A percentile compares a stretch with the other conserved stretches of the same genome.
Evolutionary conservation across 2,329 filamentous ascomycete species (phyloP).

Genomic region (Talaromyces sp.): DNA sequence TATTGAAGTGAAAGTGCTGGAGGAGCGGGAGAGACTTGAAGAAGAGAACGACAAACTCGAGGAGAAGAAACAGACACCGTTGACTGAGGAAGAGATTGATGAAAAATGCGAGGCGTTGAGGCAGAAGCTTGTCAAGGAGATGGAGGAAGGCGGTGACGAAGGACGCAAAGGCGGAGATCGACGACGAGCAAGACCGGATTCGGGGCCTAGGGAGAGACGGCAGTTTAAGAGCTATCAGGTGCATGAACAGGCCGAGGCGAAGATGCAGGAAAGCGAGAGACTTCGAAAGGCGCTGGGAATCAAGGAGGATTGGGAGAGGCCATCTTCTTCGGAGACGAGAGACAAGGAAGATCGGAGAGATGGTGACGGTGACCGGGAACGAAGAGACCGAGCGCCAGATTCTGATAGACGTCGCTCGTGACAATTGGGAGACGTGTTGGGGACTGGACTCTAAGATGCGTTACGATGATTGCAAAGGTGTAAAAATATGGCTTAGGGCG

Average conservation of each 20-base stretch:
- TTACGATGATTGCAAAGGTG: background rate
- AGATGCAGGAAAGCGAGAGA: slow-evolving; percentile 90
- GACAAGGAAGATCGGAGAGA: slow-evolving; percentile 6
- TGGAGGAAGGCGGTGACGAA: slow-evolving; percentile 38
- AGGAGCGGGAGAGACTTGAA: slow-evolving; percentile 83
- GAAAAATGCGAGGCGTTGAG: slow-evolving; percentile 62
- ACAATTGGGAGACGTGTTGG: background rate
- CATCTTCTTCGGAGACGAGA: slow-evolving; percentile 12
- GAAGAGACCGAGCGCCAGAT: background rate
- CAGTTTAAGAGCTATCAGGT: slow-evolving; percentile 87
- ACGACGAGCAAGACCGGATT: slow-evolving; percentile 15
- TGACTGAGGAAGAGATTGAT: slow-evolving; percentile 86
- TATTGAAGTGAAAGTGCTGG: slow-evolving; percentile 89
- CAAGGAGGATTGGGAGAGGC: slow-evolving; percentile 72
- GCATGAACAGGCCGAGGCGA: slow-evolving; percentile 91
- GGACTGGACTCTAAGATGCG: background rate
- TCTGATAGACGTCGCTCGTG: background rate
- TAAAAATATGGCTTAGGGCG: background rate
- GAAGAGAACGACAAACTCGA: slow-evolving; percentile 67
- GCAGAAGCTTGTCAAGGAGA: slow-evolving; percentile 54
- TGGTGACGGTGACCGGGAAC: background rate
- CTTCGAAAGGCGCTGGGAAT: slow-evolving; percentile 83
- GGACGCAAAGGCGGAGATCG: slow-evolving; percentile 3
- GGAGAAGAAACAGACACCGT: slow-evolving; percentile 63
- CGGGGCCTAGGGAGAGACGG: slow-evolving; percentile 24